Evolutionary conservation across 2,329 filamentous ascomycete genomes (phyloP), one percentile per base, ranked within the genome.

Genomic region (Fusarium sp.): DNA sequence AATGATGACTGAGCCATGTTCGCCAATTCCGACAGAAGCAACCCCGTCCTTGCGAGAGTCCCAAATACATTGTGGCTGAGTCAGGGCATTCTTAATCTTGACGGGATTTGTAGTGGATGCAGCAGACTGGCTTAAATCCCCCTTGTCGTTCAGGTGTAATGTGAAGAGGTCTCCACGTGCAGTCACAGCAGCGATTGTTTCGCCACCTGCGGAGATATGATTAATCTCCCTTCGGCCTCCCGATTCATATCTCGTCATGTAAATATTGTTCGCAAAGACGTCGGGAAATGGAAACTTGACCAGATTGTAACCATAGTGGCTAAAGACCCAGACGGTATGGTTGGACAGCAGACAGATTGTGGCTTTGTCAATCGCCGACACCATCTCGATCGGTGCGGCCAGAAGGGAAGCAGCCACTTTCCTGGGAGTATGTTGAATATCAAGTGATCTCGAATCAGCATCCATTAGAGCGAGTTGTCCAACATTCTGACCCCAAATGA

Each of bases 391-490:
- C 0, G 77, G 87, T 5, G 88, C 87, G 13, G 85, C 85, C 15
- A 81, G 58, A 2, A 97, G 84, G 1, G 94, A 96, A 0, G 93
- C 93, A 1, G 93, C 94, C 41, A 99, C 94, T 75, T 91, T 95
- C 45, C 96, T 88, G 23, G 96, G 96, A 1, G 88, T 89, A 20
- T 86, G 81, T 75, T 98, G 96, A n/a, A 91, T 82, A 70, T 96
- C 92, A 7, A 98, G 85, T 1, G 94, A 97, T 43, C 94, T 89
- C 25, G 96, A 96, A 79, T 98, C 95, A 1, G 96, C 95, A 76
- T 97, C 96, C 81, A 97, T 94, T 52, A 99, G 85, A 7, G 94
- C 96, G 45, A 99, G 86, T 77, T 99, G 96, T 3, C 96, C 96
- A 71, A 94, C 89, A 72, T 98, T 99, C 73, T 96, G 96, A 21